A percentile compares a stretch with the other conserved stretches of the same genome.
Conservation (phyloP, 2,329 filamentous ascomycete species). For the Fusarium sp. region DNA sequence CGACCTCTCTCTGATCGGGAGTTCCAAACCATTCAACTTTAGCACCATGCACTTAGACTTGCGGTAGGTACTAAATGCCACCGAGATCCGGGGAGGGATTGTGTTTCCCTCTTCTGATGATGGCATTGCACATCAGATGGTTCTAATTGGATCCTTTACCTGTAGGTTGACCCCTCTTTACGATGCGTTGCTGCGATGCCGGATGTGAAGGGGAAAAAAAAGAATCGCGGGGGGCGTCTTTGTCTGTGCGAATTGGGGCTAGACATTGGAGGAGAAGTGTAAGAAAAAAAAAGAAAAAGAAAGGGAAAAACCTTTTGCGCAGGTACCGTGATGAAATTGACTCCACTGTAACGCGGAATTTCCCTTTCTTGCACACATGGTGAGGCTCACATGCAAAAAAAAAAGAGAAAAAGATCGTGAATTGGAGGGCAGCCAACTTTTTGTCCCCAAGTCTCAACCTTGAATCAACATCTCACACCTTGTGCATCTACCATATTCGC, state of each 20-base stretch:
- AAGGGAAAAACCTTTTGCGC: not conserved
- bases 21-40: not conserved
- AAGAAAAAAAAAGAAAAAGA: not conserved
- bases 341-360: slow-evolving; percentile 21
- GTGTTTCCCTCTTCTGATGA: slow-evolving; percentile 12
- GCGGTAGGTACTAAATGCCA: not conserved
- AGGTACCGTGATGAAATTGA: slow-evolving; percentile 1
- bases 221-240: not conserved
- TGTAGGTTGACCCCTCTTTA: not conserved
- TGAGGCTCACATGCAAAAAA: slow-evolving; percentile 27
- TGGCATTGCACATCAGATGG: slow-evolving; percentile 20
- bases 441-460: not conserved
- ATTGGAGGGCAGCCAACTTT: not conserved
- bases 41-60: not conserved
- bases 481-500: slow-evolving; percentile 4
- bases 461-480: slow-evolving; percentile 1
- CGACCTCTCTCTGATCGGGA: slow-evolving; percentile 19
- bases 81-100: not conserved
- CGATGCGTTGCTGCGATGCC: not conserved
- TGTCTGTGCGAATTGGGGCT: not conserved
- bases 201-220: not conserved
- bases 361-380: slow-evolving; percentile 1
- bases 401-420: not conserved
- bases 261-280: not conserved
- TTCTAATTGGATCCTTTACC: not conserved